Conservation (phyloP, 192 early-diverging fungal genomes). For the Backusella tuberculispora region DNA sequence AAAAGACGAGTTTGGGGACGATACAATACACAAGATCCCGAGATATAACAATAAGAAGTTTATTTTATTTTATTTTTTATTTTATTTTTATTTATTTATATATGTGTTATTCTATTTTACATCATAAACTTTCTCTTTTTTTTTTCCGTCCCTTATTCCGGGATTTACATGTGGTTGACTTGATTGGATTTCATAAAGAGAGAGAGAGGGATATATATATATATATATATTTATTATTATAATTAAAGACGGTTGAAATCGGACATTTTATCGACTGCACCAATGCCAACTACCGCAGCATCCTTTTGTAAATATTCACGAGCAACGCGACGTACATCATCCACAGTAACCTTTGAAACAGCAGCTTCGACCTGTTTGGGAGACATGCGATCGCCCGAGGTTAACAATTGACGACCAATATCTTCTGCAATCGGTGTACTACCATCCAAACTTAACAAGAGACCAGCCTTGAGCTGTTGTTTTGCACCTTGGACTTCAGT, state of each 20-base stretch:
- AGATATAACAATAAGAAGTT: background rate
- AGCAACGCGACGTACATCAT: slow-evolving; percentile 86
- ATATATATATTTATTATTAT: background rate
- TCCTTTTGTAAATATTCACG: slow-evolving; percentile 88
- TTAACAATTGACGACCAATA: slow-evolving; percentile 96
- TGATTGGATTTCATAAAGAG: background rate
- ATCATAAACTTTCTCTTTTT: background rate
- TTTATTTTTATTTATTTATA: slow-evolving; percentile 1
- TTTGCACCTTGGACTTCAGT: slow-evolving; percentile 96
- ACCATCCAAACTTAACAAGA: slow-evolving; percentile 91
- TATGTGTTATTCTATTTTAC: background rate
- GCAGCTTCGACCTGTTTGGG: slow-evolving; percentile 88
- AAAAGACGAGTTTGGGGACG: background rate
- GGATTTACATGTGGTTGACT: background rate
- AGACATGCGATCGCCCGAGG: slow-evolving; percentile 87
- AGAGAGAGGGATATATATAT: background rate
- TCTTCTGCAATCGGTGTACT: slow-evolving; percentile 96
- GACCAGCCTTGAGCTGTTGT: slow-evolving; percentile 96
- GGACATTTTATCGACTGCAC: slow-evolving; percentile 86
- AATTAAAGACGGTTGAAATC: slow-evolving; percentile 73
- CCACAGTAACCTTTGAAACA: slow-evolving; percentile 83
- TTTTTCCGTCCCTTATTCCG: background rate
- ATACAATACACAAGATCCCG: background rate
- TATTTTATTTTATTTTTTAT: background rate
- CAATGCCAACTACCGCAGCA: slow-evolving; percentile 77